These are phyloP conservation scores for Solanum megistacrolobum DNA, from an alignment of 257 asterid genomes.

Conservation along the genomic window DNA sequence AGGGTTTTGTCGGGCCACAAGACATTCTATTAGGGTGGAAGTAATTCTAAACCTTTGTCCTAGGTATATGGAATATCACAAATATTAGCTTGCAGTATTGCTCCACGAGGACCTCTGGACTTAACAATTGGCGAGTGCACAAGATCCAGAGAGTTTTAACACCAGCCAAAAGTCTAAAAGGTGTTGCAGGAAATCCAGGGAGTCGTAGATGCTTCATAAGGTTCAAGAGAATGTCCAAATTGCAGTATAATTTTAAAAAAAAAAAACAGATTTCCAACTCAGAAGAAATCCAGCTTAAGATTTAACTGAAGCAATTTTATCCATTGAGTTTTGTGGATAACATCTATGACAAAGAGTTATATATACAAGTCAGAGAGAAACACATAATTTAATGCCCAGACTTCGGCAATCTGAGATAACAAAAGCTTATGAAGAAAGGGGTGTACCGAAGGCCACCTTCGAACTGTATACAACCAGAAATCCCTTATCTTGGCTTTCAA, in stretches of 20 bases:
- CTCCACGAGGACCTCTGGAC: not conserved
- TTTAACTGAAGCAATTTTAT: not conserved
- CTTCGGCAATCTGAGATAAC: not conserved
- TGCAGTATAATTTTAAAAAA: not conserved
- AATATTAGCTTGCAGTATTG: not conserved
- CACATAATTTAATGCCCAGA: not conserved
- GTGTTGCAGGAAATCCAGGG: not conserved
- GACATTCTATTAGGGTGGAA: not conserved
- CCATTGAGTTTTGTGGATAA: not conserved
- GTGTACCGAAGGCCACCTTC: constrained; percentile 95
- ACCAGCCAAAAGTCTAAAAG: not conserved
- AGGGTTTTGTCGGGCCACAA: not conserved
- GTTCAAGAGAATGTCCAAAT: not conserved
- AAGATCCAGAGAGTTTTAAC: not conserved
- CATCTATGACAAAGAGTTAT: not conserved
- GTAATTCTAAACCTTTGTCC: not conserved
- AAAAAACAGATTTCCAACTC: not conserved
- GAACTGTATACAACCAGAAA: constrained; percentile 52
- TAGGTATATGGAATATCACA: not conserved
- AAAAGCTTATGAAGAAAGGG: constrained; percentile 24
- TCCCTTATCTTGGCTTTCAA: constrained; percentile 50
- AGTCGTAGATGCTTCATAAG: not conserved
- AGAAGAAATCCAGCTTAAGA: not conserved
- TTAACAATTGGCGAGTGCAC: not conserved
- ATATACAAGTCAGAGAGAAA: not conserved